Evolutionary conservation across 192 early-diverging fungal genomes (phyloP).

Genomic region (Anaeromyces robustus): DNA sequence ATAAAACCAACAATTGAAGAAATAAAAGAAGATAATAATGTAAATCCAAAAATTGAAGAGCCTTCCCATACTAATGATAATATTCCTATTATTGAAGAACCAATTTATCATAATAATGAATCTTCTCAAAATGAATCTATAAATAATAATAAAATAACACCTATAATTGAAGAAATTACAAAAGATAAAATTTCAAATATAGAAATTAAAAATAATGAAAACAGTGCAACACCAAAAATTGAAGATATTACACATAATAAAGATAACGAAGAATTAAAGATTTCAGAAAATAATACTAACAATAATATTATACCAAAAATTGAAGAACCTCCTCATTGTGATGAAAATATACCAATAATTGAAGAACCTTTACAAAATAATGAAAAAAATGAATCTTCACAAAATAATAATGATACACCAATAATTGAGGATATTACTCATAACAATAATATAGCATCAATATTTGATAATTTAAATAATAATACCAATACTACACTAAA

Average conservation of each 20-base stretch:
- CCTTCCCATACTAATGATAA: not conserved
- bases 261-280: not conserved
- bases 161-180: not conserved
- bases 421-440: not conserved
- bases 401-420: not conserved
- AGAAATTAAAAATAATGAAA: not conserved
- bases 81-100: not conserved
- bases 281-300: not conserved
- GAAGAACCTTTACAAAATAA: not conserved
- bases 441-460: not conserved
- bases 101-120: not conserved
- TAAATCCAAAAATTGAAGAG: not conserved
- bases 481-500: not conserved
- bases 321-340: not conserved
- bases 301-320: not conserved
- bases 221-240: not conserved
- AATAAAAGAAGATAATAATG: not conserved
- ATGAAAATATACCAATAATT: not conserved
- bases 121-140: not conserved
- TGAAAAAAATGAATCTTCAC: not conserved
- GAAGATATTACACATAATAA: not conserved
- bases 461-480: no score
- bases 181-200: not conserved
- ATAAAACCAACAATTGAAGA: not conserved
- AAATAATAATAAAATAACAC: not conserved